Evolutionary conservation across 768 basidiomycete genomes (phyloP).

Genomic region (Tylopilus felleus): DNA sequence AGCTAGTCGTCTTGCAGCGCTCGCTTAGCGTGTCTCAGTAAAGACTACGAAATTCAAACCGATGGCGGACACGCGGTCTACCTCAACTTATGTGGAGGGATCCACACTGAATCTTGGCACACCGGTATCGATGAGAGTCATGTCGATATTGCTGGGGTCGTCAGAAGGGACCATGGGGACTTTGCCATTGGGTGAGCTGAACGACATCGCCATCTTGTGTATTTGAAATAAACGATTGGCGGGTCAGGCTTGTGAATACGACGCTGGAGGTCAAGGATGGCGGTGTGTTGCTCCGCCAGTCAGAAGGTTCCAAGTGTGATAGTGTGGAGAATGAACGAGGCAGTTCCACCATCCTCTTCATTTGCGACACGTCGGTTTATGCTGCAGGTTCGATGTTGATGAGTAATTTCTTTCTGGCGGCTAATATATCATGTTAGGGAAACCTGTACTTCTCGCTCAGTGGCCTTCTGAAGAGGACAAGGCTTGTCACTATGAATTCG

Average conservation of each 20-base stretch:
- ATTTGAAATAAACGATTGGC: not conserved
- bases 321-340: constrained; percentile 42
- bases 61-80: constrained; percentile 44
- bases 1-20: not conserved
- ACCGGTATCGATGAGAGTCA: constrained; percentile 45
- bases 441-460: constrained; percentile 58
- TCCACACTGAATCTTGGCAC: constrained; percentile 57
- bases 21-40: constrained; percentile 39
- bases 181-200: constrained; percentile 71
- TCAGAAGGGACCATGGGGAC: constrained; percentile 59
- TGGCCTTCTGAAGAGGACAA: constrained; percentile 57
- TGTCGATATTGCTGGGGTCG: constrained; percentile 58
- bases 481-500: constrained; percentile 77
- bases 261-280: constrained; percentile 54
- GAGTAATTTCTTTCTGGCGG: not conserved
- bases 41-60: constrained; percentile 58
- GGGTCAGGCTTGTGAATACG: constrained; percentile 45
- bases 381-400: constrained; percentile 39
- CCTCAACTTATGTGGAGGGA: constrained; percentile 64
- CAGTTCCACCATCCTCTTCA: constrained; percentile 70
- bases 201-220: not conserved
- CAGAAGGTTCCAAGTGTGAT: constrained; percentile 64
- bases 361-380: constrained; percentile 67
- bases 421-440: constrained; percentile 30
- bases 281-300: constrained; percentile 53